Evolutionary conservation across 164 flowering plant species (phyloP), one percentile per base, ranked within the genome.

Genomic region (Amborella trichopoda): DNA sequence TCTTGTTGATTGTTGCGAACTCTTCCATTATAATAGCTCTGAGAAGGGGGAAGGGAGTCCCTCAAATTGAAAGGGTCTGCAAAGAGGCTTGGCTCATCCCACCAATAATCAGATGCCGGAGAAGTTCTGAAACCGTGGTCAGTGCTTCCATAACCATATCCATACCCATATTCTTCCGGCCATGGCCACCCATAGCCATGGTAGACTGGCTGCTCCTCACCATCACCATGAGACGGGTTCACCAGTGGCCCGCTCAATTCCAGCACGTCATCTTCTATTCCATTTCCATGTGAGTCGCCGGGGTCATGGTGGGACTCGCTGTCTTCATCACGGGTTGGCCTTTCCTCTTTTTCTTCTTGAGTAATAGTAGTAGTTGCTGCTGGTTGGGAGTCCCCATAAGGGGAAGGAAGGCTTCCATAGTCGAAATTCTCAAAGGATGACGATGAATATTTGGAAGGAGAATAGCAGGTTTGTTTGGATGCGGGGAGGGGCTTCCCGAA

Each of bases 401-500:
- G 63, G 0, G 59, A 23, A 20, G 54, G 50, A 59, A 53, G 12
- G 34, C 56, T 33, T 62, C 52, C 41, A 40, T 39, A 17, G 62
- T 19, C 6, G 30, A 20, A 2, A 23, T 43, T 14, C n/a, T 20
- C n/a, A n/a, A n/a, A n/a, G n/a, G n/a, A n/a, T n/a, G n/a, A n/a
- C 19, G 72, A 34, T 10, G 34, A 53, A 3, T 40, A 28, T 0
- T 13, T 2, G 0, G 80, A 71, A 8, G 41, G 65, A 28, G 89
- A 94, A 53, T 84, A 75, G 51, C 97, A 88, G 27, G 52, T 80
- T 30, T 51, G 58, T 4, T 66, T 73, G 1, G 89, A 80, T 12
- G 89, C 84, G 1, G 78, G 70, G 30, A 84, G 82, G 19, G 97
- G 81, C 27, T 66, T 60, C 17, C 97, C 97, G 36, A 83, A 88